Conservation (phyloP, 495 filamentous ascomycete species). For the Penicillium lagena region DNA sequence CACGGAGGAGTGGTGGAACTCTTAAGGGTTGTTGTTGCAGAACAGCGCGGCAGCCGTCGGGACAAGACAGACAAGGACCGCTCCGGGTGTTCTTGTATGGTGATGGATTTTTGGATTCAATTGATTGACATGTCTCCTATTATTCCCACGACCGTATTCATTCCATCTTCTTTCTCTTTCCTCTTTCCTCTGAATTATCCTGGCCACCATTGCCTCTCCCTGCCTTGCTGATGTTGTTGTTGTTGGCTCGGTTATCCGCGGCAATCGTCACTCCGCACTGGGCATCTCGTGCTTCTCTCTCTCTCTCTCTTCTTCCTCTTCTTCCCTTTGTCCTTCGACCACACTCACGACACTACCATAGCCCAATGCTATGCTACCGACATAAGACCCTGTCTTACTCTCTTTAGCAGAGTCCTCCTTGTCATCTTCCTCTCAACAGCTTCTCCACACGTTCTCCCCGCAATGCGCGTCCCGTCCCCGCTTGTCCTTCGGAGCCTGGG, state of each 20-base stretch:
- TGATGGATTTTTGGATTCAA: no score
- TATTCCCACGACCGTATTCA: no score
- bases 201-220: not conserved
- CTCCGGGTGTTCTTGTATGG: no score
- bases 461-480: slow-evolving; percentile 34
- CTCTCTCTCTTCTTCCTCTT: slow-evolving; percentile 5
- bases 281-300: slow-evolving; percentile 16
- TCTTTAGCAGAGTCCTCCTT: not conserved
- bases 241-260: slow-evolving; percentile 29
- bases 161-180: no score
- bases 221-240: not conserved
- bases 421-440: not conserved
- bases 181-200: not conserved
- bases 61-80: no score
- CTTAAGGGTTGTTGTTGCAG: no score
- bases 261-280: slow-evolving; percentile 38
- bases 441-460: slow-evolving; percentile 14
- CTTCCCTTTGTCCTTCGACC: not conserved
- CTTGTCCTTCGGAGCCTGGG: slow-evolving; percentile 29
- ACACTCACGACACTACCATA: not conserved
- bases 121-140: no score
- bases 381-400: not conserved
- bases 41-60: no score
- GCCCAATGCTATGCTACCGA: not conserved
- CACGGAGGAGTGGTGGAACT: not conserved